phyloP scores from a whole-genome alignment of 306 rosid species.

The Cicer bijugum region DNA sequence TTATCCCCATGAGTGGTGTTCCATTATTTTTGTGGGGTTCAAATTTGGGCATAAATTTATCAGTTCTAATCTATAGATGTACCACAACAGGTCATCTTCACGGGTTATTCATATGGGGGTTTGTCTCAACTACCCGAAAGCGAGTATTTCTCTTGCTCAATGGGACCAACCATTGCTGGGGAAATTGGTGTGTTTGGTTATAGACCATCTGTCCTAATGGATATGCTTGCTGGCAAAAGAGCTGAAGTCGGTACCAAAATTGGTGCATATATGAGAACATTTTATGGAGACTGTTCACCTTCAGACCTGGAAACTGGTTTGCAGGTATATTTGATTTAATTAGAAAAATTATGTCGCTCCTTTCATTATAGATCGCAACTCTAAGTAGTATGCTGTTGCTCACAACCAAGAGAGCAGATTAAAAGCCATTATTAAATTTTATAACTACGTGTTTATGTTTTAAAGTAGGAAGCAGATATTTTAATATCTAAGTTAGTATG shows the following conservation, averaged over 20 bases:
- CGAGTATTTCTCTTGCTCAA: slow-evolving; percentile 89
- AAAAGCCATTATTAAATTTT: slow-evolving; percentile 4
- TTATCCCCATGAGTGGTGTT: slow-evolving; percentile 19
- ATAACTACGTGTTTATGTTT: slow-evolving; percentile 14
- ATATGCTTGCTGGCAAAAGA: slow-evolving; percentile 98
- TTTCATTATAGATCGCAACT: slow-evolving; percentile 31
- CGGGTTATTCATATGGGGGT: slow-evolving; percentile 96
- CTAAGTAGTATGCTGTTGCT: slow-evolving; percentile 14
- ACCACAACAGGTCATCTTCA: slow-evolving; percentile 80
- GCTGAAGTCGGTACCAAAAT: slow-evolving; percentile 93
- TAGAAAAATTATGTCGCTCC: slow-evolving; percentile 5
- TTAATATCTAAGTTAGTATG: slow-evolving; percentile 2
- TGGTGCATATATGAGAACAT: slow-evolving; percentile 97
- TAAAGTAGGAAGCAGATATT: slow-evolving; percentile 32
- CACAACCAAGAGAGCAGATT: slow-evolving; percentile 1
- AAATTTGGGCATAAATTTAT: slow-evolving; percentile 30
- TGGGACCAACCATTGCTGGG: slow-evolving; percentile 95
- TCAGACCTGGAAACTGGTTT: slow-evolving; percentile 95
- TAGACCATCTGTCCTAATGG: slow-evolving; percentile 87
- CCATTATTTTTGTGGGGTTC: slow-evolving; percentile 34
- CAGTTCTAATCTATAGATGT: slow-evolving; percentile 46
- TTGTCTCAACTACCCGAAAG: slow-evolving; percentile 87
- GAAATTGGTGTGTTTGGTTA: slow-evolving; percentile 97
- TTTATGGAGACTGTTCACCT: slow-evolving; percentile 95
- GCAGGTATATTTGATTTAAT: slow-evolving; percentile 70